Conservation (phyloP, 257 asterid species). For the Cynanchum wilfordii region DNA sequence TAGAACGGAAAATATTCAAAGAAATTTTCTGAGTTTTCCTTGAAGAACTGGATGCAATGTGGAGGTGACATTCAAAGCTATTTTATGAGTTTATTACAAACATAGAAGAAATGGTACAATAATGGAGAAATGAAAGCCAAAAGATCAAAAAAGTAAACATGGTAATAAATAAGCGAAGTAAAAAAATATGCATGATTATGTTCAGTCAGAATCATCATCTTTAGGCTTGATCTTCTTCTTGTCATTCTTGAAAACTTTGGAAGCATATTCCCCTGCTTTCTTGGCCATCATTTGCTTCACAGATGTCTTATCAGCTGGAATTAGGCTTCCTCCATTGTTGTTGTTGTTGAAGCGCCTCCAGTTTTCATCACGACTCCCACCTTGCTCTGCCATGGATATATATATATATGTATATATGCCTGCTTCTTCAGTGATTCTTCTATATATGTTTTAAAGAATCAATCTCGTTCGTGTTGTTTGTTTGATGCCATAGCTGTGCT, state of each 20-base stretch:
- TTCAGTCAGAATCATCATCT: neutral
- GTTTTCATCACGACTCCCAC: neutral
- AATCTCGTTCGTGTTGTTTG: neutral
- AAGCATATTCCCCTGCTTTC: neutral
- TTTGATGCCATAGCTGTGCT: neutral
- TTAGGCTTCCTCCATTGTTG: neutral
- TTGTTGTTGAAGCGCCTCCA: neutral
- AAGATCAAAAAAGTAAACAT: neutral
- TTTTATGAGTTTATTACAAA: neutral
- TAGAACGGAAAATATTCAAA: no score
- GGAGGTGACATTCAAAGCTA: no score
- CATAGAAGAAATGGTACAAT: neutral
- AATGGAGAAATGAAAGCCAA: neutral
- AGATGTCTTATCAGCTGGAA: neutral
- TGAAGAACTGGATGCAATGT: no score
- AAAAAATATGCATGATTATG: neutral
- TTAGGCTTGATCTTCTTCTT: neutral
- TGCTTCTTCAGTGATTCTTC: neutral
- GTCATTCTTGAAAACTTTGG: neutral
- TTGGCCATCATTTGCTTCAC: neutral
- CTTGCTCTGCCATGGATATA: neutral
- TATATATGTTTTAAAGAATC: neutral
- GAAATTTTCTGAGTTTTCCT: no score
- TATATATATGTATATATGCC: no score
- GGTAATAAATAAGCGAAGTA: neutral